phyloP scores from a whole-genome alignment of 305 asterid species.

The Fraxinus latifolia region DNA sequence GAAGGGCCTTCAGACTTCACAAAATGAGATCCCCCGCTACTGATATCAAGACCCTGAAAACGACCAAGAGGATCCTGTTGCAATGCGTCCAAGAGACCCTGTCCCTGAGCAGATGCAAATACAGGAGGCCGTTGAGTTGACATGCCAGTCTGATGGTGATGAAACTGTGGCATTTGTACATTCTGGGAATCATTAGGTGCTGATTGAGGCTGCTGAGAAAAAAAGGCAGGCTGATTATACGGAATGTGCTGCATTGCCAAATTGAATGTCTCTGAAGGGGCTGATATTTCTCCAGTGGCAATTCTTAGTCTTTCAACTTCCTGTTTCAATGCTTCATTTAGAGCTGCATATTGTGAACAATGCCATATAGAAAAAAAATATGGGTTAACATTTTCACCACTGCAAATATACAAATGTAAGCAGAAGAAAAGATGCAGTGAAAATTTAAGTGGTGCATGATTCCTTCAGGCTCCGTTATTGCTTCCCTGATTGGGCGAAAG shows the following conservation, averaged over 20 bases:
- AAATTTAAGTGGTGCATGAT: neutral
- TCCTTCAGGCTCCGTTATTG: neutral
- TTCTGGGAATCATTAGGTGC: conserved; percentile 29
- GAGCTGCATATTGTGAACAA: conserved; percentile 47
- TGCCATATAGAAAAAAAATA: neutral
- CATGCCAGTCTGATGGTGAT: conserved; percentile 32
- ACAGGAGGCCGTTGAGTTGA: conserved; percentile 35
- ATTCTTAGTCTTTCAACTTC: conserved; percentile 85
- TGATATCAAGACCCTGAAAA: conserved; percentile 78
- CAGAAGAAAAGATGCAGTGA: neutral
- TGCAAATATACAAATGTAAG: neutral
- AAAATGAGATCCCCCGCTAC: conserved; percentile 51
- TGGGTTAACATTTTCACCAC: neutral
- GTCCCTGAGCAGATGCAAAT: conserved; percentile 35
- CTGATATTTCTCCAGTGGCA: conserved; percentile 74
- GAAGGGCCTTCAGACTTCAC: conserved; percentile 79
- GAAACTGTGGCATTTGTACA: conserved; percentile 38
- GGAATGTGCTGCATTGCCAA: conserved; percentile 67
- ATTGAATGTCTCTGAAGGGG: conserved; percentile 51
- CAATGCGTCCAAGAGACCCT: conserved; percentile 39
- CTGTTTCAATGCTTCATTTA: conserved; percentile 83
- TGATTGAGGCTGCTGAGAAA: conserved; percentile 37
- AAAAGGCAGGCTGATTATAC: conserved; percentile 33
- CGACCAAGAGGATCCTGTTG: conserved; percentile 75
- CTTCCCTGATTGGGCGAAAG: neutral